Conservation (phyloP, 202 grass and related monocot genomes). For the Carex sylvatica region DNA sequence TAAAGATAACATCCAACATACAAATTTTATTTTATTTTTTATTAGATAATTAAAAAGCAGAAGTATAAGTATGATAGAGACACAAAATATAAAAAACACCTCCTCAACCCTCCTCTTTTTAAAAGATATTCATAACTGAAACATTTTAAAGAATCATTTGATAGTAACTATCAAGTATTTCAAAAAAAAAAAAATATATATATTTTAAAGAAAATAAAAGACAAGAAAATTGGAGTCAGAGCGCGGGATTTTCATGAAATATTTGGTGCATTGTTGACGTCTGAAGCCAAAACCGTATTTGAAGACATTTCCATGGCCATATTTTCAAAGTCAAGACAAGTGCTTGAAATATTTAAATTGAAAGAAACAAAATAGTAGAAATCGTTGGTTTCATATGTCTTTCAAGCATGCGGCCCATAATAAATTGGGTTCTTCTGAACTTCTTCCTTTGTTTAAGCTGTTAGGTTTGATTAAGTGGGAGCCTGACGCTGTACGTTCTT, state of each 20-base stretch:
- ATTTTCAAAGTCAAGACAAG: not conserved
- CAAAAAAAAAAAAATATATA: too few species aligned
- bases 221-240: too few species aligned
- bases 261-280: not conserved
- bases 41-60: too few species aligned
- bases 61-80: too few species aligned
- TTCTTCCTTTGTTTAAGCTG: not conserved
- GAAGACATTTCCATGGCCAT: not conserved
- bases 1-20: too few species aligned
- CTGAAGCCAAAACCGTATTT: not conserved
- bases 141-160: too few species aligned
- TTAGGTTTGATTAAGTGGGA: constrained; percentile 1
- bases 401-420: not conserved
- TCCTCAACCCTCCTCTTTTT: too few species aligned
- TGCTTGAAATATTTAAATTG: not conserved
- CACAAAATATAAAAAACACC: too few species aligned
- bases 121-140: not conserved
- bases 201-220: too few species aligned
- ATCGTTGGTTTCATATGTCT: not conserved
- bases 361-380: not conserved
- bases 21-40: too few species aligned
- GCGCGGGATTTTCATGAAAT: too few species aligned
- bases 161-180: too few species aligned
- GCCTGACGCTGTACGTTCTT: not conserved
- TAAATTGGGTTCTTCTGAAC: not conserved